These are phyloP conservation scores for Suhomyces anneliseae DNA, from an alignment of 1,139 yeast genomes.

Conservation along the genomic window DNA sequence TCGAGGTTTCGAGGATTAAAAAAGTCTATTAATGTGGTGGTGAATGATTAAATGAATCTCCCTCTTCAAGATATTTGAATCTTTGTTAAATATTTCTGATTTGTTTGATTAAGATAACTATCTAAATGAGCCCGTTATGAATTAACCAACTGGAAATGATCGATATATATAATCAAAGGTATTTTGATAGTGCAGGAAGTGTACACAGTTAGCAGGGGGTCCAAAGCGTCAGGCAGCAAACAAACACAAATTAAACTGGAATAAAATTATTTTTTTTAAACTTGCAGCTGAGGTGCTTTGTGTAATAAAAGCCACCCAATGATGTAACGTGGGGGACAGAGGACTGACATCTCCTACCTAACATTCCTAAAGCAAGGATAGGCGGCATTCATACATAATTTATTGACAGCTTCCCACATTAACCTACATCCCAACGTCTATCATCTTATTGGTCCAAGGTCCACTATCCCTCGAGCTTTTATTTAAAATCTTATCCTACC, in stretches of 20 bases:
- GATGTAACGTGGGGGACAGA: conserved; percentile 3
- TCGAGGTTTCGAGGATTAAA: too few species aligned
- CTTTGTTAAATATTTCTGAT: neutral
- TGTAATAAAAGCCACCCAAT: neutral
- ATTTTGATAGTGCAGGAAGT: conserved; percentile 4
- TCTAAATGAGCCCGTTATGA: neutral
- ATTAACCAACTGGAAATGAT: conserved; percentile 2
- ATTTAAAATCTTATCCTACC: neutral
- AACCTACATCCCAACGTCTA: too few species aligned
- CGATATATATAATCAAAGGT: conserved; percentile 8
- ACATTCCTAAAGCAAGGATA: neutral
- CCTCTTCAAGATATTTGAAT: too few species aligned
- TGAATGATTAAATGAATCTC: too few species aligned
- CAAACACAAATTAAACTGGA: conserved; percentile 8
- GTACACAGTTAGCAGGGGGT: conserved; percentile 7
- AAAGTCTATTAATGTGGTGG: too few species aligned
- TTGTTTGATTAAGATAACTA: neutral
- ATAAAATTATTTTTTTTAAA: conserved; percentile 3
- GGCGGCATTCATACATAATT: neutral
- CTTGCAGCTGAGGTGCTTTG: neutral
- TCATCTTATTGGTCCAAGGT: neutral
- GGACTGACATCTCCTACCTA: neutral
- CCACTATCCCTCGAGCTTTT: neutral
- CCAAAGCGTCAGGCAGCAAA: conserved; percentile 13
- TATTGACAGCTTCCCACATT: neutral